These are phyloP conservation scores for Vaucheria bursata DNA, from an alignment of 352 stramenopile species.

Conservation along the genomic window DNA sequence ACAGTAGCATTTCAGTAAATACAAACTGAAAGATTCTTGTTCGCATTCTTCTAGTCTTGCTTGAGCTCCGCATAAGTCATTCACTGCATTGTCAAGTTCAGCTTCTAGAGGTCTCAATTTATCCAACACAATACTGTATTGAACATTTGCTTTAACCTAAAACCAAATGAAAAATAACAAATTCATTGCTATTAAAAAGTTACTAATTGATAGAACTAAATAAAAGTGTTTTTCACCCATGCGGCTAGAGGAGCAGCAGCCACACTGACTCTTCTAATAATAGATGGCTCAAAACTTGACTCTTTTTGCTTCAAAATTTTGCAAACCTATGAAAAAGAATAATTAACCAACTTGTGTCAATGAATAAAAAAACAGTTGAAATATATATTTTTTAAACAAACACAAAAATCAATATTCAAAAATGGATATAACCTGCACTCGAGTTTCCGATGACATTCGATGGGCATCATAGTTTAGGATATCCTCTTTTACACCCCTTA, in stretches of 20 bases:
- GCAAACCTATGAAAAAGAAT: conserved; percentile 13
- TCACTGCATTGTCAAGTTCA: conserved; percentile 74
- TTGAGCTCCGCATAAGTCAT: conserved; percentile 69
- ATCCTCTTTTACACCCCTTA: conserved; percentile 82
- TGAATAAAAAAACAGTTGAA: no score
- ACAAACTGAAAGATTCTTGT: conserved; percentile 70
- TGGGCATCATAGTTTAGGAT: conserved; percentile 89
- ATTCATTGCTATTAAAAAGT: no score
- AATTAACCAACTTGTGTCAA: no score
- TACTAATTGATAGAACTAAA: no score
- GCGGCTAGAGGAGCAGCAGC: conserved; percentile 80
- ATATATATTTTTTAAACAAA: no score
- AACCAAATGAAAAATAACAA: no score
- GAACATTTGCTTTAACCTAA: conserved; percentile 28
- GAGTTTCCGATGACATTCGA: conserved; percentile 76
- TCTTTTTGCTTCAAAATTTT: conserved; percentile 84
- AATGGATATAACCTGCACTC: conserved; percentile 79
- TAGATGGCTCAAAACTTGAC: conserved; percentile 80
- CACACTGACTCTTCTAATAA: conserved; percentile 83
- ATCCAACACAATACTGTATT: conserved; percentile 86
- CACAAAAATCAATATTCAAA: conserved; percentile 35
- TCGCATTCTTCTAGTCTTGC: conserved; percentile 69
- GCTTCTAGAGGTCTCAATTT: conserved; percentile 84
- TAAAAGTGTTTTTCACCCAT: no score
- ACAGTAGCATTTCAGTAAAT: neutral